Base-by-base conservation (phyloP, 176 grass and related monocot genomes). In the Saccharum officinarum region DNA sequence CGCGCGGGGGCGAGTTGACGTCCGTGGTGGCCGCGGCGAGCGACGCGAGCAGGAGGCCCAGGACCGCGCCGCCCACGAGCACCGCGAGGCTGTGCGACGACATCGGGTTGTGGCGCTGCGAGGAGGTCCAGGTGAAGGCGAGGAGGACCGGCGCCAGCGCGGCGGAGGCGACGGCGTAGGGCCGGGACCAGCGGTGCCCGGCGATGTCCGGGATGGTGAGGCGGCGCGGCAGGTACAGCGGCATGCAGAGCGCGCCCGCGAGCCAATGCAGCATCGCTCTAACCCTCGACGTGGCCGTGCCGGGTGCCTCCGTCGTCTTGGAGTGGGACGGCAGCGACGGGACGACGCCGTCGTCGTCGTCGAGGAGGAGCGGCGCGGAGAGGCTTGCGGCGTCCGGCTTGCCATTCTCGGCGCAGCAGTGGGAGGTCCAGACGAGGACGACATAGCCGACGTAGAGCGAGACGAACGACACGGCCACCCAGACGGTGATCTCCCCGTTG, bases 131-230 rank as follows among this genome's bases (percentile, higher is more conserved):
- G 3, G 92, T 87, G 5, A 38, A 61, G 47, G 90, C 78, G 17
- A 97, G 63, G 6, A 97, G 83, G 23, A 93, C 64, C 0, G 95
- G 92, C 1, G 92, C 92, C 18, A 97, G 81, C 10, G 86, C 40
- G 12, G 78, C 88, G 9, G 95, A 97, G 1, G 87, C 81, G 31
- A 97, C 65, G 3, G 95, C 90, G 26, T 25, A 87, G 5, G 61
- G 37, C 2, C 76, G 86, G 33, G 66, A 81, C 92, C 88, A 95
- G 16, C 92, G 82, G 88, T 91, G 86, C 28, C 67, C 82, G 12
- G 95, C 85, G 68, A 97, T 90, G 67, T 97, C 92, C 4, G 95
- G 95, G 50, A 97, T 97, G 5, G 92, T 97, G 28, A 97, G 90
- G 5, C 90, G 87, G 47, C 95, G 90, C 22, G 95, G 95, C 7